These are phyloP conservation scores for Ogataea methanolica DNA, from an alignment of 805 yeast species.

Conservation along the genomic window DNA sequence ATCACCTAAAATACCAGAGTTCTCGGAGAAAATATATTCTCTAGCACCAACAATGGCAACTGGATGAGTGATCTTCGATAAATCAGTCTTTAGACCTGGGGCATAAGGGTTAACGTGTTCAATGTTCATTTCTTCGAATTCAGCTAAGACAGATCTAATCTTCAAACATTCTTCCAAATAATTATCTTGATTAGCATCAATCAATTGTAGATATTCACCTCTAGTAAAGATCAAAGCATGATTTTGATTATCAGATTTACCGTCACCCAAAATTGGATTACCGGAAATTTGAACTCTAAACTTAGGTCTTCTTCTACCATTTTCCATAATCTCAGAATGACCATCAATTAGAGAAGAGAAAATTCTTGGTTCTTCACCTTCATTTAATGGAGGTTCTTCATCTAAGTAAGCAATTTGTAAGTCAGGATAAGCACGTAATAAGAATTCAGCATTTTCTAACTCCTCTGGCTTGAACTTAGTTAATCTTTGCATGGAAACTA, in stretches of 20 bases:
- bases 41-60: conserved; percentile 87
- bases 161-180: conserved; percentile 81
- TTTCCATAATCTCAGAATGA: conserved; percentile 65
- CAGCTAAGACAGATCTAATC: conserved; percentile 76
- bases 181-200: conserved; percentile 86
- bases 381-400: conserved; percentile 77
- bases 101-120: conserved; percentile 82
- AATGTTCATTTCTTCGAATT: conserved; percentile 71
- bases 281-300: conserved; percentile 78
- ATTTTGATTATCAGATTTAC: conserved; percentile 84
- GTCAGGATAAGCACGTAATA: conserved; percentile 80
- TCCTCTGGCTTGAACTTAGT: conserved; percentile 69
- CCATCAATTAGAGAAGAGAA: conserved; percentile 80
- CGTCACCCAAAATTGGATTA: conserved; percentile 83
- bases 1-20: conserved; percentile 81
- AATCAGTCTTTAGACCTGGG: conserved; percentile 55
- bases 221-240: conserved; percentile 75
- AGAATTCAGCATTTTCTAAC: conserved; percentile 73
- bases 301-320: conserved; percentile 72
- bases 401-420: conserved; percentile 89
- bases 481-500: conserved; percentile 85
- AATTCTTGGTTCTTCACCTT: conserved; percentile 66
- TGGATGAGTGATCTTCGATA: conserved; percentile 52
- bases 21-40: conserved; percentile 83
- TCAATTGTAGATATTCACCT: conserved; percentile 81